Conservation (phyloP, 345 rosid species). For the Salix koriyanagi region DNA sequence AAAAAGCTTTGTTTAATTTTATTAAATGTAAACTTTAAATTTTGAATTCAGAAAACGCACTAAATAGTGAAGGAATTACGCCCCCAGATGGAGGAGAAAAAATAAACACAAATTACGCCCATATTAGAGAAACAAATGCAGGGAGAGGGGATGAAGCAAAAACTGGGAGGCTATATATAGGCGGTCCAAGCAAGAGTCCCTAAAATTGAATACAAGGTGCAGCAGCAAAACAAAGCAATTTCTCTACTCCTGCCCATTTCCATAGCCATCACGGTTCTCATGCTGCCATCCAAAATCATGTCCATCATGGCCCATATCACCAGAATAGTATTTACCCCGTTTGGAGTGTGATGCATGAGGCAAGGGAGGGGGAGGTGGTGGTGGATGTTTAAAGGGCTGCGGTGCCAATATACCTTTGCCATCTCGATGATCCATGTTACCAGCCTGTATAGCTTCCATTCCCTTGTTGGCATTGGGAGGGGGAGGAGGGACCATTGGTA, state of each 20-base stretch:
- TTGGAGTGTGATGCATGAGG: slow-evolving; percentile 42
- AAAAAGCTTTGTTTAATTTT: too few relatives aligned
- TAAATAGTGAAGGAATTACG: too few relatives aligned
- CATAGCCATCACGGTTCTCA: slow-evolving; percentile 65
- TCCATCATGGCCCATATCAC: slow-evolving; percentile 53
- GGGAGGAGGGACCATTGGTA: slow-evolving; percentile 38
- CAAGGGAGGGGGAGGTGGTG: slow-evolving; percentile 47
- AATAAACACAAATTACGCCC: not conserved
- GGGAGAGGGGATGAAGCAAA: not conserved
- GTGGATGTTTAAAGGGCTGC: slow-evolving; percentile 42
- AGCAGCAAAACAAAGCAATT: not conserved
- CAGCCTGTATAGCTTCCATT: slow-evolving; percentile 40
- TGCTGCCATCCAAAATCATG: slow-evolving; percentile 73
- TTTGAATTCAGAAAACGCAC: too few relatives aligned
- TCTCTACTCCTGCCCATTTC: slow-evolving; percentile 48
- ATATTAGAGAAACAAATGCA: not conserved
- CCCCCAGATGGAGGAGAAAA: too few relatives aligned
- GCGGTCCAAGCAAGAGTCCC: not conserved
- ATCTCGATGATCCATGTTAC: slow-evolving; percentile 41
- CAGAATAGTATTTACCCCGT: slow-evolving; percentile 48
- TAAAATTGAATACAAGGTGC: slow-evolving; percentile 1
- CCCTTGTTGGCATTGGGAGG: slow-evolving; percentile 33
- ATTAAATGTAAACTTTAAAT: too few relatives aligned
- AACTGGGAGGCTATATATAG: not conserved
- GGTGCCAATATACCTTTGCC: slow-evolving; percentile 50